Conservation (phyloP, 306 rosid species). For the cucumber (Cucumis sativus) region Cucumber_9930_V3 NC_026659.2:9800001-9800500, state of each 20-base stretch:
- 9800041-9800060: constrained; percentile 41
- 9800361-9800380: too few relatives aligned
- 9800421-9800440: too few relatives aligned
- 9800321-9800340: too few relatives aligned
- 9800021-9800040: background rate
- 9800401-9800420: too few relatives aligned
- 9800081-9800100: constrained; percentile 37
- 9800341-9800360: too few relatives aligned
- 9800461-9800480: too few relatives aligned
- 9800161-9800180: constrained; percentile 15
- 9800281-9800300: constrained; percentile 52
- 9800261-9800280: constrained; percentile 45
- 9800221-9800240: constrained; percentile 24
- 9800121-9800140: constrained; percentile 24
- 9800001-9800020: background rate
- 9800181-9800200: constrained; percentile 19
- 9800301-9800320: constrained; percentile 34
- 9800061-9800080: constrained; percentile 48
- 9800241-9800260: constrained; percentile 36
- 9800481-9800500: too few relatives aligned
- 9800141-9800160: constrained; percentile 18
- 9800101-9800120: constrained; percentile 30
- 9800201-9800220: constrained; percentile 34
- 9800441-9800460: too few relatives aligned
- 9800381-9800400: too few relatives aligned